A percentile compares a stretch with the other conserved stretches of the same genome.
Conservation (phyloP, 2,329 filamentous ascomycete species). For the Diplodia intermedia region DNA sequence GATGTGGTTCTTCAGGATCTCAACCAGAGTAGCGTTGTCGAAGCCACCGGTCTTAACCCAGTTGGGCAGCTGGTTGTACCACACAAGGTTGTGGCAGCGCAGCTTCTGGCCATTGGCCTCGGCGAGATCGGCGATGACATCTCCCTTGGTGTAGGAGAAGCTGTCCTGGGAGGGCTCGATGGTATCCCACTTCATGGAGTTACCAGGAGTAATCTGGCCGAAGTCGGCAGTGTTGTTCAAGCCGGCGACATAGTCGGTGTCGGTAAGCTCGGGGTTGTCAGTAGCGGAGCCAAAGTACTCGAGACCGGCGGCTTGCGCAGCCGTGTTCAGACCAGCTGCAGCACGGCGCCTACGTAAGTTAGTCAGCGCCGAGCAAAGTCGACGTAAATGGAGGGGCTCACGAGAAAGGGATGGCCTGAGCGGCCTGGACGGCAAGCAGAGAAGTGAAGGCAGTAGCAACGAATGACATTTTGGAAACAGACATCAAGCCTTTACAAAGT, state of each 20-base stretch:
- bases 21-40: slow-evolving; percentile 51
- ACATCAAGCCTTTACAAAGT: slow-evolving; percentile 22
- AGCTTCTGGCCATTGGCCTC: slow-evolving; percentile 46
- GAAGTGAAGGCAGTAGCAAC: slow-evolving; percentile 34
- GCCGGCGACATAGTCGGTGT: slow-evolving; percentile 36
- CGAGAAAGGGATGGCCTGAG: slow-evolving; percentile 34
- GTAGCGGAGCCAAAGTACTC: slow-evolving; percentile 41
- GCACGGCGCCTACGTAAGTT: slow-evolving; percentile 31
- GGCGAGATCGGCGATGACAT: slow-evolving; percentile 47
- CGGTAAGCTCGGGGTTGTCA: slow-evolving; percentile 38
- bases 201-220: slow-evolving; percentile 40
- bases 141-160: slow-evolving; percentile 47
- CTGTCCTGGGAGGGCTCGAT: slow-evolving; percentile 46
- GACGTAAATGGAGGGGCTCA: slow-evolving; percentile 4
- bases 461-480: slow-evolving; percentile 26
- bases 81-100: slow-evolving; percentile 53
- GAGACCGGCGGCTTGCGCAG: slow-evolving; percentile 39
- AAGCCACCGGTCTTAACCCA: slow-evolving; percentile 48
- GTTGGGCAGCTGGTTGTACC: slow-evolving; percentile 50
- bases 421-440: slow-evolving; percentile 36
- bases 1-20: slow-evolving; percentile 53
- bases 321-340: slow-evolving; percentile 39
- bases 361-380: neutral
- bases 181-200: slow-evolving; percentile 46
- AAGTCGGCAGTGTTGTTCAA: slow-evolving; percentile 40